Conservation (phyloP, 2,329 filamentous ascomycete species). For the Blumeria graminis region DNA sequence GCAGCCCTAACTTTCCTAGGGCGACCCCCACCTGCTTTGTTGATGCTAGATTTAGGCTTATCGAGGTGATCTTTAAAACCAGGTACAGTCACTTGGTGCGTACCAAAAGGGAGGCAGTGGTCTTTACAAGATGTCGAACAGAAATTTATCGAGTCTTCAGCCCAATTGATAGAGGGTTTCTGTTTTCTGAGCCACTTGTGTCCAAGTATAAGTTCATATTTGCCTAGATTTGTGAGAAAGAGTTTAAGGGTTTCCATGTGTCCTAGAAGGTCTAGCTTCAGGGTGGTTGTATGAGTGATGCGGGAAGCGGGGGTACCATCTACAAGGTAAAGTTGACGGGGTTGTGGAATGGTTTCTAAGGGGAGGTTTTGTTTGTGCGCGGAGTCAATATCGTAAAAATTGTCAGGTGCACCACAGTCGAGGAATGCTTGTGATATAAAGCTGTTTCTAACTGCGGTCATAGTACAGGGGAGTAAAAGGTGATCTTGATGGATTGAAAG, state of each 20-base stretch:
- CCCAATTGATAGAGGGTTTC: neutral
- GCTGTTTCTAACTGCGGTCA: neutral
- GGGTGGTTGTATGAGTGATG: neutral
- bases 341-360: neutral
- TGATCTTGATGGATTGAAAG: neutral
- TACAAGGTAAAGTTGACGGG: neutral
- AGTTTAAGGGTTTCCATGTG: neutral
- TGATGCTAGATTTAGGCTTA: neutral
- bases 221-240: neutral
- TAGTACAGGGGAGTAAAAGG: neutral
- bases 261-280: neutral
- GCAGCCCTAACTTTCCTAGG: neutral
- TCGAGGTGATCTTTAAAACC: neutral
- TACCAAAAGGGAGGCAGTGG: neutral
- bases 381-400: neutral
- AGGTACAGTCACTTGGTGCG: neutral
- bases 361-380: no score
- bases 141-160: neutral
- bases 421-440: neutral
- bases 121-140: neutral
- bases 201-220: neutral
- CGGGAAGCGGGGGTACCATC: neutral
- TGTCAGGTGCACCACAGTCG: slow-evolving; percentile 1
- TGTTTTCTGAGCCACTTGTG: neutral
- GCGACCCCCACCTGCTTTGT: neutral